Evolutionary conservation across 139 green algal genomes (phyloP).

Genomic region (Chlamydomonas schloesseri): DNA sequence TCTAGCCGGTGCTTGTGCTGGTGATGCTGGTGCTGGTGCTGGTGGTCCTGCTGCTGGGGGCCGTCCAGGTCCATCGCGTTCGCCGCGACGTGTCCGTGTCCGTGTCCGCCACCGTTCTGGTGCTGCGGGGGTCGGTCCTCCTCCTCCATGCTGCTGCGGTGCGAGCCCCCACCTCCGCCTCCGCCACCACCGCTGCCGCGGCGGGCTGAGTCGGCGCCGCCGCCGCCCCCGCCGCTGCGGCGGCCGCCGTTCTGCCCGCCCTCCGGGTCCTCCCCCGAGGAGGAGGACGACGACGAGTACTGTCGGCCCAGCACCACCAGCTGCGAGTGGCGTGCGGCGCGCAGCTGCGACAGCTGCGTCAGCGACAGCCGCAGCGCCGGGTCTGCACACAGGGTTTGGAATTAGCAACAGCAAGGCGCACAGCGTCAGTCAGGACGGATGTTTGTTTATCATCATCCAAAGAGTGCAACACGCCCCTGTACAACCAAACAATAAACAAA

Average conservation of each 20-base stretch:
- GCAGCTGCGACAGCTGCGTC: constrained; percentile 26
- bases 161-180: neutral
- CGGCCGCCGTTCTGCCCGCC: too few relatives aligned
- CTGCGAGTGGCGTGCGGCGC: constrained; percentile 33
- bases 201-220: neutral
- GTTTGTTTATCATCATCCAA: too few relatives aligned
- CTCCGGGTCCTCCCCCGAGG: constrained; percentile 1
- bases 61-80: neutral
- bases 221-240: neutral
- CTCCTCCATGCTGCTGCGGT: too few relatives aligned
- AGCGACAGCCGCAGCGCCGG: constrained; percentile 30
- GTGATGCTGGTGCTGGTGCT: neutral
- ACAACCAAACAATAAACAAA: too few relatives aligned
- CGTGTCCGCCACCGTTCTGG: too few relatives aligned
- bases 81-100: too few relatives aligned
- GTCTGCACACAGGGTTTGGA: neutral
- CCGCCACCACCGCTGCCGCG: neutral
- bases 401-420: neutral
- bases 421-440: too few relatives aligned
- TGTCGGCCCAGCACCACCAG: constrained; percentile 31
- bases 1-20: constrained; percentile 30
- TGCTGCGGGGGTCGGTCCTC: too few relatives aligned
- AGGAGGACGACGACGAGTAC: constrained; percentile 11
- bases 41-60: too few relatives aligned
- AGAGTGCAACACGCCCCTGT: too few relatives aligned